Evolutionary conservation across 192 early-diverging fungal genomes (phyloP).

Genomic region (Martensiomyces pterosporus): DNA sequence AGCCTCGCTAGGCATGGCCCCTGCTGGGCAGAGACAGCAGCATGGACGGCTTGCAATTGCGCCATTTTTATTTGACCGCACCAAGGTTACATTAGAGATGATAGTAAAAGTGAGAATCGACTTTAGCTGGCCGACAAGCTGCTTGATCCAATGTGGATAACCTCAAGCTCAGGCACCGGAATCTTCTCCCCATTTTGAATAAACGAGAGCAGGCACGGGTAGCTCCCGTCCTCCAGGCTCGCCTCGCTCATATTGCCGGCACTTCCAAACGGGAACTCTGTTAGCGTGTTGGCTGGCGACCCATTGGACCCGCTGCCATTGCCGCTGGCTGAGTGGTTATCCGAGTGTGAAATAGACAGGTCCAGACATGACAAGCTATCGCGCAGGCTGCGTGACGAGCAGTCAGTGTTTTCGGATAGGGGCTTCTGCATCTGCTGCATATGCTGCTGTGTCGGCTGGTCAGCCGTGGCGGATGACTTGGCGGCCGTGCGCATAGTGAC

Average conservation of each 20-base stretch:
- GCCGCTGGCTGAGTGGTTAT: conserved; percentile 4
- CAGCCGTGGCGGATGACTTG: conserved; percentile 8
- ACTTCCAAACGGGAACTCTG: conserved; percentile 36
- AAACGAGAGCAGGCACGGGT: conserved; percentile 42
- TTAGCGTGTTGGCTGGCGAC: conserved; percentile 44
- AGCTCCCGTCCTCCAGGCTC: conserved; percentile 10
- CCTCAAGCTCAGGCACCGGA: conserved; percentile 40
- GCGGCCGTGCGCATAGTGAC: conserved; percentile 31
- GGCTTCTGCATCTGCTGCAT: conserved; percentile 5
- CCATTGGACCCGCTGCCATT: conserved; percentile 13
- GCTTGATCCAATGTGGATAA: conserved; percentile 39
- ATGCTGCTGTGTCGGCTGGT: neutral
- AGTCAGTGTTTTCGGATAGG: too few species aligned
- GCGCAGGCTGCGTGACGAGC: conserved; percentile 14
- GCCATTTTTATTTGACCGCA: neutral
- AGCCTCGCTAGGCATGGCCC: too few species aligned
- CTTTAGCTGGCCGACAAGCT: conserved; percentile 22
- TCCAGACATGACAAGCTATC: conserved; percentile 43
- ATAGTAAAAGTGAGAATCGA: too few species aligned
- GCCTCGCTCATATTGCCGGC: neutral
- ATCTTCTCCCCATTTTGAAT: conserved; percentile 44
- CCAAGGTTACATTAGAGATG: neutral
- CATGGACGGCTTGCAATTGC: too few species aligned
- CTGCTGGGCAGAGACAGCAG: too few species aligned
- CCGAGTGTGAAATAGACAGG: conserved; percentile 35